Evolutionary conservation across 2,329 filamentous ascomycete species (phyloP).

Genomic region (Esteya vermicola): DNA sequence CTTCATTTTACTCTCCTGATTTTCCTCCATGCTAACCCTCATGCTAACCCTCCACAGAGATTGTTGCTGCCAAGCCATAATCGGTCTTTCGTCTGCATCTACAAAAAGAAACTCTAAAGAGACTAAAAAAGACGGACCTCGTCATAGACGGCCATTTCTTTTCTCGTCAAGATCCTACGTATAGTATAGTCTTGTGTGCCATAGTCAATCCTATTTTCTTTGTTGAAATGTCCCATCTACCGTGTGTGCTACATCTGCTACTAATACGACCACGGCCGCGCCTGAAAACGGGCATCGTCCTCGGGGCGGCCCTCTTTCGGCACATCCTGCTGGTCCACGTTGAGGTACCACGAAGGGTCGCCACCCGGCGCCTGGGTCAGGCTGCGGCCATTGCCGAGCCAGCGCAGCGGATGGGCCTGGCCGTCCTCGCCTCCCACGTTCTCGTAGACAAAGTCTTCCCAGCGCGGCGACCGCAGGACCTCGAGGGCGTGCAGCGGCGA

Average conservation of each 20-base stretch:
- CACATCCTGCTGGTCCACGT: constrained; percentile 21
- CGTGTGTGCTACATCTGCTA: neutral
- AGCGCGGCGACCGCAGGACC: constrained; percentile 24
- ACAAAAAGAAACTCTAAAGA: constrained; percentile 1
- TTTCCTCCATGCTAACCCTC: too few relatives aligned
- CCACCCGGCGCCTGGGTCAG: constrained; percentile 18
- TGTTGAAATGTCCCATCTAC: constrained; percentile 2
- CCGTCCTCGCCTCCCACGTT: constrained; percentile 11
- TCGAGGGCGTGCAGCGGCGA: constrained; percentile 28
- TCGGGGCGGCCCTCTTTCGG: constrained; percentile 21
- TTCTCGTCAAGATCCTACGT: too few relatives aligned
- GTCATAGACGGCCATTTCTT: too few relatives aligned
- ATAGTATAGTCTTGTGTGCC: constrained; percentile 10
- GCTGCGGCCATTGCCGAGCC: constrained; percentile 28
- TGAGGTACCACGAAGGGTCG: constrained; percentile 26
- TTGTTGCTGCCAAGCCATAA: constrained; percentile 51
- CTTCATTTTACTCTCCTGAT: neutral
- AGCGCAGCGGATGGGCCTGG: constrained; percentile 19
- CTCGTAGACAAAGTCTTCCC: constrained; percentile 31
- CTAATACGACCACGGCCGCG: constrained; percentile 20
- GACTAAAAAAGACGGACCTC: too few relatives aligned
- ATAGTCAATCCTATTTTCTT: constrained; percentile 14
- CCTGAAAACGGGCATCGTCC: constrained; percentile 19
- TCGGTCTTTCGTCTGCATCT: constrained; percentile 14
- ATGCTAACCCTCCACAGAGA: constrained; percentile 27